Base-by-base conservation (phyloP, 768 basidiomycete species). In the Boletus vinaceobasis region DNA sequence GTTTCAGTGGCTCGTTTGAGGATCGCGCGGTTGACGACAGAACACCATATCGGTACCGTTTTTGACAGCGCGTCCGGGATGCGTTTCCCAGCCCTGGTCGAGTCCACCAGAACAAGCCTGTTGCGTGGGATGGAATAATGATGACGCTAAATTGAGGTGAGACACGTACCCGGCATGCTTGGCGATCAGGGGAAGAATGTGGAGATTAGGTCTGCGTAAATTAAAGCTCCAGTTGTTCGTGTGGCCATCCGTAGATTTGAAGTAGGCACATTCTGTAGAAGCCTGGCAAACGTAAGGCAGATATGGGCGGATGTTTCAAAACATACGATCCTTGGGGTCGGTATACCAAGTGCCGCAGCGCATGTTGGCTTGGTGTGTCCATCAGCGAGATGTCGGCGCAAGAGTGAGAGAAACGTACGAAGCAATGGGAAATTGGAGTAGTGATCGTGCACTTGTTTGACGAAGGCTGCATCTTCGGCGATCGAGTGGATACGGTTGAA, bases 321-420 rank as follows among this genome's bases (percentile, higher is more conserved):
- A 46, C 46, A 21, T 4, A 85, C 85, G 52, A 85, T 79, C 7
- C 62, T 55, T 19, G 93, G 90, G 23, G 61, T 93, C 79, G 7
- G 87, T 83, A 68, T 97, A 98, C 95, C 95, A 98, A 7, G 87
- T 87, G 4, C 96, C 96, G 63, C 94, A 97, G 23, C 96, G 83
- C 64, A 94, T 79, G 68, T 98, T 98, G 4, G 96, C 93, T 90
- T 35, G 35, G 23, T 5, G 10, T 13, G 23, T n/a, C 15, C 6
- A n/a, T 53, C 27, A 51, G 47, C 32, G 9, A 11, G 15, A n/a
- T 15, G 43, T 36, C n/a, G 32, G 19, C n/a, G 7, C 33, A 10
- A 19, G n/a, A 9, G 13, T 0, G 1, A 13, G 39, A 39, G 7
- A 29, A 52, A 80, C 74, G 27, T 52, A 80, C 88, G 84, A 13